Conservation (phyloP, 1,139 yeast genomes). For the Blastobotrys proliferans region DNA sequence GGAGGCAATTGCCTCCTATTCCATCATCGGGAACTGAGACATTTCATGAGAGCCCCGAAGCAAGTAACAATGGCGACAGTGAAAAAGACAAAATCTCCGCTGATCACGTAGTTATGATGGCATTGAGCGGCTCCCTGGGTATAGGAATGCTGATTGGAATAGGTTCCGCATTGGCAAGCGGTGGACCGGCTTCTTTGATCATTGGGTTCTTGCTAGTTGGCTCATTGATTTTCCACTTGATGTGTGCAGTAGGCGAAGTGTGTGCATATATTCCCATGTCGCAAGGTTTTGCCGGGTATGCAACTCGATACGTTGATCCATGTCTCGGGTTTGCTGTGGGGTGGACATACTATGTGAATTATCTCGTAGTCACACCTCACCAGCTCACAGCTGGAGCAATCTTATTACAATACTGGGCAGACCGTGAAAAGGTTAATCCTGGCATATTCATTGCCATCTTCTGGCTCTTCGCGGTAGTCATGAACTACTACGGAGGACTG, state of each 20-base stretch:
- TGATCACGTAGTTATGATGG: slow-evolving; percentile 73
- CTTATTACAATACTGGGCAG: slow-evolving; percentile 60
- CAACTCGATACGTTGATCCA: slow-evolving; percentile 63
- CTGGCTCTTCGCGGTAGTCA: slow-evolving; percentile 46
- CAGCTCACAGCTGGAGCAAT: slow-evolving; percentile 53
- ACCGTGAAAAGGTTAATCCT: slow-evolving; percentile 47
- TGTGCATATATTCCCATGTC: slow-evolving; percentile 67
- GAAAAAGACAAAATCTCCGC: slow-evolving; percentile 48
- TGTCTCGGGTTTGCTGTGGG: slow-evolving; percentile 76
- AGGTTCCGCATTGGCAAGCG: slow-evolving; percentile 58
- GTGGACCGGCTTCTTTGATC: slow-evolving; percentile 69
- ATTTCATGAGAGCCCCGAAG: too few relatives aligned
- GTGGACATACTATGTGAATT: slow-evolving; percentile 58
- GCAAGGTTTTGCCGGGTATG: slow-evolving; percentile 69
- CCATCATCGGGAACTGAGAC: too few relatives aligned
- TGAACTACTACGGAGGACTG: slow-evolving; percentile 54
- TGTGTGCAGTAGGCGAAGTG: slow-evolving; percentile 72
- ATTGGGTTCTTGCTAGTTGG: slow-evolving; percentile 61
- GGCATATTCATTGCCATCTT: slow-evolving; percentile 71
- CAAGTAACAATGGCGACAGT: not conserved
- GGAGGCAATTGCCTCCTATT: too few relatives aligned
- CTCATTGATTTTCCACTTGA: slow-evolving; percentile 59
- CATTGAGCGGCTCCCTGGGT: slow-evolving; percentile 55
- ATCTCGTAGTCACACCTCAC: slow-evolving; percentile 63
- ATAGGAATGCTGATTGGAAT: slow-evolving; percentile 72